A percentile compares a stretch with the other conserved stretches of the same genome.
These are phyloP conservation scores for Thielaviopsis punctulata DNA, from an alignment of 2,329 filamentous ascomycete species.

Conservation along the genomic window DNA sequence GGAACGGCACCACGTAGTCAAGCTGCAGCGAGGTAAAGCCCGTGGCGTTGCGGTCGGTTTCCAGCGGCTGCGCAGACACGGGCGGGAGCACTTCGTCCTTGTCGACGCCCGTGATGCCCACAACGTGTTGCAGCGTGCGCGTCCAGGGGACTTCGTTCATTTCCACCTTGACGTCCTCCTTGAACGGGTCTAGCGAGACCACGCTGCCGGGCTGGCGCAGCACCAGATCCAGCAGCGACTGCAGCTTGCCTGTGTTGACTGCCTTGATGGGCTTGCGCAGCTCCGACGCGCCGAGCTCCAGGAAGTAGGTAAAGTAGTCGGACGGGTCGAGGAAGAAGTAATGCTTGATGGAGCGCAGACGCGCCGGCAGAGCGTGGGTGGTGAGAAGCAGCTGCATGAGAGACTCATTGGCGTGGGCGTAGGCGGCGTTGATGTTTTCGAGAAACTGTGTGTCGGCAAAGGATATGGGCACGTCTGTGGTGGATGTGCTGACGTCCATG, in stretches of 20 bases:
- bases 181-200: constrained; percentile 87
- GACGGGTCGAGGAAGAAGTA: constrained; percentile 98
- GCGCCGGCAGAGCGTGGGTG: constrained; percentile 74
- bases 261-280: constrained; percentile 74
- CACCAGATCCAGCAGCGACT: constrained; percentile 88
- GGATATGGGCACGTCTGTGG: constrained; percentile 72
- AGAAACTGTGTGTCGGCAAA: constrained; percentile 87
- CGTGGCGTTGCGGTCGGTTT: constrained; percentile 70
- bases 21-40: constrained; percentile 89
- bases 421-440: constrained; percentile 89
- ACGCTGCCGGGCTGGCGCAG: constrained; percentile 91
- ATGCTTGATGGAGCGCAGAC: constrained; percentile 83
- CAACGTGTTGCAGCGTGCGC: constrained; percentile 86
- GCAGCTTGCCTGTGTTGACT: constrained; percentile 84
- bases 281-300: constrained; percentile 79
- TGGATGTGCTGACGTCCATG: constrained; percentile 79
- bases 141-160: constrained; percentile 92
- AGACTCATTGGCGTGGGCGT: constrained; percentile 88
- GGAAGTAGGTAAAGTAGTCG: constrained; percentile 95
- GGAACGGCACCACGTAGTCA: constrained; percentile 88
- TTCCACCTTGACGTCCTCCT: constrained; percentile 92
- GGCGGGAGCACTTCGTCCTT: constrained; percentile 70
- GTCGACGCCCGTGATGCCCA: constrained; percentile 90
- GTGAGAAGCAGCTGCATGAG: constrained; percentile 81
- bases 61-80: constrained; percentile 47